These are phyloP conservation scores for Ceratocystis cacaofunesta DNA, from an alignment of 2,329 filamentous ascomycete species.

Conservation along the genomic window DNA sequence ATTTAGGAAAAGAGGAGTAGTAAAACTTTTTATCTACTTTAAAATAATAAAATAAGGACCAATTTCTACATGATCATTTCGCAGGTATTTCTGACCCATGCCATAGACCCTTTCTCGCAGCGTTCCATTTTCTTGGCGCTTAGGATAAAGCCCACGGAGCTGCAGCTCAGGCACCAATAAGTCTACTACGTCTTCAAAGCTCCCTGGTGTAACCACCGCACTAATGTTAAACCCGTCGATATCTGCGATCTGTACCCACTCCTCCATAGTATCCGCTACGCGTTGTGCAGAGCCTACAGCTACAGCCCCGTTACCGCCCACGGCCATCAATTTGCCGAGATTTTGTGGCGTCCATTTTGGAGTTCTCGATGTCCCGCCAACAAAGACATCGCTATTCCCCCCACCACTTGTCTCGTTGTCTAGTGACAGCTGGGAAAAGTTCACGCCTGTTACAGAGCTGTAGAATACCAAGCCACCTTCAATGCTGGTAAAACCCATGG, in stretches of 20 bases:
- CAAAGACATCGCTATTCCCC: constrained; percentile 18
- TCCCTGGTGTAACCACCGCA: constrained; percentile 34
- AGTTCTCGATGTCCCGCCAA: constrained; percentile 36
- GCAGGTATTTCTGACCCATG: background rate
- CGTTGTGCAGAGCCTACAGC: constrained; percentile 23
- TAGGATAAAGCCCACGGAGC: constrained; percentile 36
- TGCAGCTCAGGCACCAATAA: constrained; percentile 48
- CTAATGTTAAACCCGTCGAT: constrained; percentile 42
- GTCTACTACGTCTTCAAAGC: constrained; percentile 52
- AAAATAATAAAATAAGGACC: too few relatives aligned
- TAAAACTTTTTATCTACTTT: too few relatives aligned
- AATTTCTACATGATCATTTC: constrained; percentile 1
- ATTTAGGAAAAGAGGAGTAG: too few relatives aligned
- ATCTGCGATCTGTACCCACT: constrained; percentile 36
- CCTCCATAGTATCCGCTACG: constrained; percentile 25
- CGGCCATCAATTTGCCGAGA: constrained; percentile 24
- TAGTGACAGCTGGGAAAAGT: constrained; percentile 44
- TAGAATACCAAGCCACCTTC: constrained; percentile 51
- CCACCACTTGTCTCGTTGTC: constrained; percentile 42
- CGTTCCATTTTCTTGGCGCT: background rate
- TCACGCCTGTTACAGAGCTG: constrained; percentile 52
- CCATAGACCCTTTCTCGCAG: constrained; percentile 3
- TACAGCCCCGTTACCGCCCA: constrained; percentile 23
- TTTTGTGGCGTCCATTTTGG: constrained; percentile 26
- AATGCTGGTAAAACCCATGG: constrained; percentile 36